Conservation (phyloP, 805 yeast species). For the Schwanniomyces sp. region DNA sequence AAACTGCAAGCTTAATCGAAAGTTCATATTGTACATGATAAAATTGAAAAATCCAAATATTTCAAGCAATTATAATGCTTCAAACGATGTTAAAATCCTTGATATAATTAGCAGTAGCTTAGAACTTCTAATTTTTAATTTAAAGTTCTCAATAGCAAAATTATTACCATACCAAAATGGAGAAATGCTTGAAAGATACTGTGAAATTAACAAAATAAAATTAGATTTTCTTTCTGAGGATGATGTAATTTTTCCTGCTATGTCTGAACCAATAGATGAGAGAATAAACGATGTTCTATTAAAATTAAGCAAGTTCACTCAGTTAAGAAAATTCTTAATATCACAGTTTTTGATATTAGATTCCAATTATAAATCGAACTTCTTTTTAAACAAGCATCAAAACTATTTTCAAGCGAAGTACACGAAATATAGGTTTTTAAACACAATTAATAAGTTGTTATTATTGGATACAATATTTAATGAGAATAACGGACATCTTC, state of each 20-base stretch:
- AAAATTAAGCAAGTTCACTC: slow-evolving; percentile 31
- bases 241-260: background rate
- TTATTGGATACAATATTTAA: slow-evolving; percentile 18
- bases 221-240: slow-evolving; percentile 7
- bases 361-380: slow-evolving; percentile 27
- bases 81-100: slow-evolving; percentile 1
- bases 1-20: slow-evolving; percentile 38
- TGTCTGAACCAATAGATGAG: background rate
- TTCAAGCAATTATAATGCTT: background rate
- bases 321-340: slow-evolving; percentile 33
- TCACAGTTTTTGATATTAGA: slow-evolving; percentile 39
- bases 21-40: slow-evolving; percentile 30
- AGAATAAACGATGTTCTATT: slow-evolving; percentile 13
- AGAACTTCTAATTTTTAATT: slow-evolving; percentile 25
- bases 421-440: slow-evolving; percentile 2
- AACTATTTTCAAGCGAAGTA: slow-evolving; percentile 16
- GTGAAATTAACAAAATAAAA: slow-evolving; percentile 35
- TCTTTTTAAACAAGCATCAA: slow-evolving; percentile 29
- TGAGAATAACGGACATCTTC: slow-evolving; percentile 21
- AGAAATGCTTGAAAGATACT: slow-evolving; percentile 37
- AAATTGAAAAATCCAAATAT: slow-evolving; percentile 18
- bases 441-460: slow-evolving; percentile 15
- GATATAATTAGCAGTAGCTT: slow-evolving; percentile 24
- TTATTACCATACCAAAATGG: slow-evolving; percentile 37
- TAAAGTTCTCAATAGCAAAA: slow-evolving; percentile 25